Conservation (phyloP, 768 basidiomycete species). For the Paxillus ammoniavirescens region DNA sequence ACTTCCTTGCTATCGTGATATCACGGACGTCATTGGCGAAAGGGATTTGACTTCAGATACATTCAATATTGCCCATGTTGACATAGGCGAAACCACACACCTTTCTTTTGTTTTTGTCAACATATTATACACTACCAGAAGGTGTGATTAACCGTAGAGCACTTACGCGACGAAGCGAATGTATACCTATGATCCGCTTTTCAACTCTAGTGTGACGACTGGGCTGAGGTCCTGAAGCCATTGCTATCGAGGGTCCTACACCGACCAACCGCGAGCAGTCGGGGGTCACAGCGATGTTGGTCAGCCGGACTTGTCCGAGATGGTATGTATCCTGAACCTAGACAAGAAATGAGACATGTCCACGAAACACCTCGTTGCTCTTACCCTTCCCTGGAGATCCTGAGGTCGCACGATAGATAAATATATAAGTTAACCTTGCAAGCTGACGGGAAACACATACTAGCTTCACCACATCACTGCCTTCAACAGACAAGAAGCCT, state of each 20-base stretch:
- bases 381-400: slow-evolving; percentile 43
- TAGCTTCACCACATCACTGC: slow-evolving; percentile 44
- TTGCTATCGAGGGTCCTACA: slow-evolving; percentile 46
- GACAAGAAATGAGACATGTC: background rate
- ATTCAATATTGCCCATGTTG: slow-evolving; percentile 9
- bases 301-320: slow-evolving; percentile 45
- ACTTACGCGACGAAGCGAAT: background rate
- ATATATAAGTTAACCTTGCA: slow-evolving; percentile 16
- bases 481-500: slow-evolving; percentile 56
- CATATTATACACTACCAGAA: slow-evolving; percentile 46
- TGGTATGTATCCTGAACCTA: slow-evolving; percentile 41
- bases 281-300: slow-evolving; percentile 49
- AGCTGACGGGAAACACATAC: slow-evolving; percentile 24
- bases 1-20: slow-evolving; percentile 45
- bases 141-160: slow-evolving; percentile 2
- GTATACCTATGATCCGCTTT: slow-evolving; percentile 52
- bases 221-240: slow-evolving; percentile 43
- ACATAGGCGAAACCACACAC: slow-evolving; percentile 26
- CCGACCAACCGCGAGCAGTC: slow-evolving; percentile 47
- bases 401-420: slow-evolving; percentile 14
- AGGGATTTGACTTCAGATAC: slow-evolving; percentile 48
- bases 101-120: slow-evolving; percentile 42
- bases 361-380: background rate
- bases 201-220: slow-evolving; percentile 48
- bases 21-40: slow-evolving; percentile 56